Evolutionary conservation across 2,329 filamentous ascomycete genomes (phyloP).

Genomic region (Alternaria ventricosa): DNA sequence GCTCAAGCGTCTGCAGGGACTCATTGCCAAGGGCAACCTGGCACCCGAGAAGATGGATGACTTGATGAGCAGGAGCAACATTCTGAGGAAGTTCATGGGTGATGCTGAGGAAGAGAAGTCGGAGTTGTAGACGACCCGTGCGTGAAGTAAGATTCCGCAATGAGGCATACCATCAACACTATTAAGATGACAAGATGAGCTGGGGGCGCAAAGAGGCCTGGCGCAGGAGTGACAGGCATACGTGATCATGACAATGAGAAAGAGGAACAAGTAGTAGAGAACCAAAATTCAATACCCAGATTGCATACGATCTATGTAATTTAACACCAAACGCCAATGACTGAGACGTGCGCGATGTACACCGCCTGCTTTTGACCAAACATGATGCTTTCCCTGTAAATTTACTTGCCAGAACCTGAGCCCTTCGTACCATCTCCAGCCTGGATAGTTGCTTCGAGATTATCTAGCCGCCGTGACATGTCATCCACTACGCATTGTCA

Average conservation of each 20-base stretch:
- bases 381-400: not conserved
- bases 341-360: not conserved
- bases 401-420: constrained; percentile 31
- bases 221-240: constrained; percentile 10
- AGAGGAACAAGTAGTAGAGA: constrained; percentile 1
- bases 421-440: constrained; percentile 55
- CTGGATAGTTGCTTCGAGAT: constrained; percentile 75
- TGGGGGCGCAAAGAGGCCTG: not conserved
- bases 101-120: constrained; percentile 67
- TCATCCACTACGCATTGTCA: constrained; percentile 75
- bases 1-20: constrained; percentile 76
- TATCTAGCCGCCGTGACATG: constrained; percentile 86
- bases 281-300: constrained; percentile 6
- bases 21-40: constrained; percentile 86
- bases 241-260: constrained; percentile 23
- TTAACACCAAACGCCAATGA: not conserved
- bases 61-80: constrained; percentile 83
- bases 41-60: constrained; percentile 88
- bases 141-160: not conserved
- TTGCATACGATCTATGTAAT: constrained; percentile 1
- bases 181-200: not conserved
- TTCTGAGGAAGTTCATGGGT: constrained; percentile 77
- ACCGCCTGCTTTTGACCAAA: not conserved
- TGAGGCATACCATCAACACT: not conserved
- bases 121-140: constrained; percentile 65